A percentile compares a stretch with the other conserved stretches of the same genome.
phyloP scores from a whole-genome alignment of 2,329 filamentous ascomycete genomes.

The Tricladium varicosporioides region DNA sequence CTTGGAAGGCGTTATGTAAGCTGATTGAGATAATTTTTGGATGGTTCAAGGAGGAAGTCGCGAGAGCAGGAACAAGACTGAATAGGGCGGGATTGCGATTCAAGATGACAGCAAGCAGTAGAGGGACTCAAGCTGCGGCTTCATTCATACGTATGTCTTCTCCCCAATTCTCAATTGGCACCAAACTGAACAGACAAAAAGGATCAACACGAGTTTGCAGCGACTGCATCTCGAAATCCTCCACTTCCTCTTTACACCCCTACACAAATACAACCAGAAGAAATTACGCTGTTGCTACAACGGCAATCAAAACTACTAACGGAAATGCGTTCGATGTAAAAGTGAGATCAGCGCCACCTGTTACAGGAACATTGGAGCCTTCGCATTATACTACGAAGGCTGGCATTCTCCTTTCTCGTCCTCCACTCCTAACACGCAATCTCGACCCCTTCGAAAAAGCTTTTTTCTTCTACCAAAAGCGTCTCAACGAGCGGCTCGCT shows the following conservation, averaged over 20 bases:
- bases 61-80: slow-evolving; percentile 10
- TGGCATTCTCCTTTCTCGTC: slow-evolving; percentile 81
- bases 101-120: slow-evolving; percentile 55
- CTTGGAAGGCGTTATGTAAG: not conserved
- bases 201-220: slow-evolving; percentile 29
- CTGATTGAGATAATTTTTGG: not conserved
- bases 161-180: not conserved
- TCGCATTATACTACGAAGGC: slow-evolving; percentile 48
- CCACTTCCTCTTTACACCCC: not conserved
- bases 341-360: slow-evolving; percentile 31
- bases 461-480: slow-evolving; percentile 96
- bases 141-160: slow-evolving; percentile 48
- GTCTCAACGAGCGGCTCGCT: slow-evolving; percentile 87
- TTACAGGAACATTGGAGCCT: slow-evolving; percentile 17
- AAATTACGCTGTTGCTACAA: slow-evolving; percentile 31
- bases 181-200: slow-evolving; percentile 6
- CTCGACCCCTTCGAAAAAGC: slow-evolving; percentile 87
- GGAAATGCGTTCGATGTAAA: slow-evolving; percentile 30
- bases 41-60: slow-evolving; percentile 6
- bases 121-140: slow-evolving; percentile 50
- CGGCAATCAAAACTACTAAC: slow-evolving; percentile 24
- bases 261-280: slow-evolving; percentile 8
- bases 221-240: slow-evolving; percentile 13
- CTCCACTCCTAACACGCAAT: slow-evolving; percentile 80
- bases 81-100: not conserved